A percentile compares a stretch with the other conserved stretches of the same genome.
These are phyloP conservation scores for Saccharomycopsis hybrid DNA, from an alignment of 1,139 yeast species.

Conservation along the genomic window DNA sequence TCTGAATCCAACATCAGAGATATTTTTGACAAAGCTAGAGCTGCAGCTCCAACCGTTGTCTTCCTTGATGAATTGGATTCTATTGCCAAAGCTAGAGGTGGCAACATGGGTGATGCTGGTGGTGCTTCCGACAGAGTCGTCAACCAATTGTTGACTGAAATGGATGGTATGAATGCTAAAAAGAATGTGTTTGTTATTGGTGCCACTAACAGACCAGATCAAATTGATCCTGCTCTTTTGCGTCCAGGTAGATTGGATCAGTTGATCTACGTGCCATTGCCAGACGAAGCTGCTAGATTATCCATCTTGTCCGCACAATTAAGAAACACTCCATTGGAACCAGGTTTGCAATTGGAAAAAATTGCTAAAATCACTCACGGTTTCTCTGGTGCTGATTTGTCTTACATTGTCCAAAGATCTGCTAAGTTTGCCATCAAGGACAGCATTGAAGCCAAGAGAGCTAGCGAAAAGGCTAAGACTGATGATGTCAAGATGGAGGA, in stretches of 20 bases:
- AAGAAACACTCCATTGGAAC: conserved; percentile 97
- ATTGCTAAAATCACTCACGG: conserved; percentile 94
- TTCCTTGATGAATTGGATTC: conserved; percentile 97
- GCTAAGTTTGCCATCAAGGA: conserved; percentile 99
- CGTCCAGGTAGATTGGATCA: conserved; percentile 99
- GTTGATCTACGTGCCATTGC: conserved; percentile 95
- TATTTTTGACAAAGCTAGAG: conserved; percentile 96
- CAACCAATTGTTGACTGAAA: conserved; percentile 94
- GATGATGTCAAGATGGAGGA: conserved; percentile 63
- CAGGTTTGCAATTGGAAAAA: conserved; percentile 81
- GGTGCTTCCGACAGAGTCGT: conserved; percentile 99
- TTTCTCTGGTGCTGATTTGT: conserved; percentile 98
- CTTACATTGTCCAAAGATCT: conserved; percentile 94
- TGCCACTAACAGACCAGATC: conserved; percentile 98
- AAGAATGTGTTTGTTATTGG: conserved; percentile 98
- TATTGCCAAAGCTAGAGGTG: conserved; percentile 97
- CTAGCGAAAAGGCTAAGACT: conserved; percentile 32
- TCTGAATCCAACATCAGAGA: conserved; percentile 96
- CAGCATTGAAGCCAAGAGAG: conserved; percentile 80
- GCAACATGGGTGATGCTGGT: conserved; percentile 88
- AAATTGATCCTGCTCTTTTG: conserved; percentile 95
- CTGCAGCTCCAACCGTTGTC: conserved; percentile 98
- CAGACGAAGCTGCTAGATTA: conserved; percentile 89
- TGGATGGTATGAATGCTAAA: conserved; percentile 99
- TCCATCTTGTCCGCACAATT: conserved; percentile 93